Base-by-base conservation (phyloP, 257 asterid species). In the Forsythia viridissima region DNA sequence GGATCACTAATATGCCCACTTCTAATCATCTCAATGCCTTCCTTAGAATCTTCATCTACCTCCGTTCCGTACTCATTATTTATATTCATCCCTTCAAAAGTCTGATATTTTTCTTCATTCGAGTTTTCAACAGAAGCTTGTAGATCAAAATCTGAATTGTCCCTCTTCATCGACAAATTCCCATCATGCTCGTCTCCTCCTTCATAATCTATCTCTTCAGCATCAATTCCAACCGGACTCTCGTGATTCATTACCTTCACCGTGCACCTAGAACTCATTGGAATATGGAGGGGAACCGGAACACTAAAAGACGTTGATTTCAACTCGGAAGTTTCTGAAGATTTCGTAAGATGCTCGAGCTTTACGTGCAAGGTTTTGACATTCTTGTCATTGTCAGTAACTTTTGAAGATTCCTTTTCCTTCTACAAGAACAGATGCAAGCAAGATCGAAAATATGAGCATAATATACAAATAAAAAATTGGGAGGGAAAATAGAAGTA, bases 1-100 rank as follows among this genome's bases (percentile, higher is more conserved):
- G 93, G 97, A 83, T 92, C 96, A 83, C 93, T 92, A 12, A 78
- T 74, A 73, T 89, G 90, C 16, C 94, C 97, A 82, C 84, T 81
- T 36, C 70, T 78, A 72, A 74, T 72, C 46, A 81, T 74, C 80
- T 86, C 88, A 11, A 82, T 59, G 44, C 38, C 76, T 63, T 21
- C 77, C 72, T 76, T 88, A 0, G 79, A 43, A 79, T 80, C 83
- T 43, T 73, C 73, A 65, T 76, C 78, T 21, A 48, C 57, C 44
- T 40, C 61, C 34, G 65, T 79, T 24, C 73, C 84, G 24, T 77
- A 63, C 44, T 61, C 76, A 15, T 72, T 21, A 42, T 84, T 77
- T 42, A 38, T 55, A 68, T 52, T 42, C 34, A 80, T 72, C n/a
- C 37, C 79, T 78, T 81, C 76, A 44, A 76, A 43, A 13, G 66